Evolutionary conservation across 768 basidiomycete genomes (phyloP).

Genomic region (Lanmaoa rubissima): DNA sequence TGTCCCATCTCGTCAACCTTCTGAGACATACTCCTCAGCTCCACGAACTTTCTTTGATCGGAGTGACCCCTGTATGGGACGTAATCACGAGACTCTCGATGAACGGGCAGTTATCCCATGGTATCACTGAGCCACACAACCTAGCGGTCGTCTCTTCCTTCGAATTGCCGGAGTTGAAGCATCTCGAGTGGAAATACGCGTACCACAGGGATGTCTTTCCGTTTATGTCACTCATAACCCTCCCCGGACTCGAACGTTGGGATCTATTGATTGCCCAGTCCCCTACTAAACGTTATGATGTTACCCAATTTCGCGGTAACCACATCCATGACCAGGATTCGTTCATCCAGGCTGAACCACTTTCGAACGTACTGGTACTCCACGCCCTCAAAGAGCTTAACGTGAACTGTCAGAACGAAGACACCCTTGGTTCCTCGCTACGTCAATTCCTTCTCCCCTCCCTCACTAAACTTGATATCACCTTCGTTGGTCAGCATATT

Average conservation of each 20-base stretch:
- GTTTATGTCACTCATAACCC: slow-evolving; percentile 41
- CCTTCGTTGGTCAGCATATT: slow-evolving; percentile 34
- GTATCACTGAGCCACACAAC: slow-evolving; percentile 4
- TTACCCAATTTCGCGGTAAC: slow-evolving; percentile 30
- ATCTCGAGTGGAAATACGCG: slow-evolving; percentile 49
- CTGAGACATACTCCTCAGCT: slow-evolving; percentile 39
- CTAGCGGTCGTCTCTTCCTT: slow-evolving; percentile 21
- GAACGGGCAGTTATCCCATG: slow-evolving; percentile 10
- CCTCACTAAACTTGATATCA: slow-evolving; percentile 45
- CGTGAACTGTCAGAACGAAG: slow-evolving; percentile 42
- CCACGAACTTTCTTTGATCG: slow-evolving; percentile 41
- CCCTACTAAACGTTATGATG: slow-evolving; percentile 28
- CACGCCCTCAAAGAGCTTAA: slow-evolving; percentile 40
- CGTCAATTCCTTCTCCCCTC: slow-evolving; percentile 45
- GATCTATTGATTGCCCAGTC: slow-evolving; percentile 43
- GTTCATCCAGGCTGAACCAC: slow-evolving; percentile 29
- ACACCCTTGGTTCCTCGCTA: slow-evolving; percentile 37
- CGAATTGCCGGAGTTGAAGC: slow-evolving; percentile 39
- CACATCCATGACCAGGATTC: slow-evolving; percentile 29
- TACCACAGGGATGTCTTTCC: slow-evolving; percentile 41
- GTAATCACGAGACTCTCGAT: slow-evolving; percentile 13
- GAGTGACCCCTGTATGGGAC: slow-evolving; percentile 44
- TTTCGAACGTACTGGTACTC: slow-evolving; percentile 29
- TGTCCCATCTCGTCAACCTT: slow-evolving; percentile 40
- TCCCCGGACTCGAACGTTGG: slow-evolving; percentile 42